Base-by-base conservation (phyloP, 169 alveolate genomes). In the Cystoisospora suis region DNA sequence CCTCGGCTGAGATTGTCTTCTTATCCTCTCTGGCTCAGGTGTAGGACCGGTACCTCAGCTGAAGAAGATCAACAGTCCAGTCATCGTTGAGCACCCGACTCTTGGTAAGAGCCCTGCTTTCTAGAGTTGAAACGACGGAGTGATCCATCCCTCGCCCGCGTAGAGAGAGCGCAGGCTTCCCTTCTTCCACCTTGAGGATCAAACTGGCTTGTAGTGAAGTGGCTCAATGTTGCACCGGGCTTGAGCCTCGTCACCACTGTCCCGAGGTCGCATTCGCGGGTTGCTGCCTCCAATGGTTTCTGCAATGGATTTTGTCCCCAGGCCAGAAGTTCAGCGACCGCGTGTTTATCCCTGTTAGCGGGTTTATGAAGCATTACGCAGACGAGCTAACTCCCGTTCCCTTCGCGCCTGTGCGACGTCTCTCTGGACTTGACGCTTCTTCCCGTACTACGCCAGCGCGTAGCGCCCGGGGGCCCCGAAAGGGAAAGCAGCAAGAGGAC, bases 271-370 rank as follows among this genome's bases (percentile, higher is more conserved):
- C n/a, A n/a, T n/a, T n/a, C n/a, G n/a, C n/a, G n/a, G n/a, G n/a
- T n/a, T n/a, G n/a, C n/a, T n/a, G n/a, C n/a, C n/a, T n/a, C n/a
- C n/a, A n/a, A n/a, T 44, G 6, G 44, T 23, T 20, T 65, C 29
- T 65, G 27, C 0, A 0, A 7, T 65, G 44, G 29, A 5, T 29
- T 32, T 61, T 12, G 27, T n/a, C 81, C 1, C 32, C 87, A 53
- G 95, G 95, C 23, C 89, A 91, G 44, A 89, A 79, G 23, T 92
- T 94, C 42, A 93, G 93, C 49, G 96, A 94, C 88, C 86, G 96
- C 36, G 91, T 94, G 38, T 89, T 94, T 44, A 83, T 92, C 70
- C 88, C 96, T 4, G 90, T 94, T n/a, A 93, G 94, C 9, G 93
- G 92, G 29, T 94, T 94, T 56, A 49, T 86, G 72, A 91, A 90